Evolutionary conservation across 75 land plant species (phyloP).

Genomic region (Azolla pinnata): DNA sequence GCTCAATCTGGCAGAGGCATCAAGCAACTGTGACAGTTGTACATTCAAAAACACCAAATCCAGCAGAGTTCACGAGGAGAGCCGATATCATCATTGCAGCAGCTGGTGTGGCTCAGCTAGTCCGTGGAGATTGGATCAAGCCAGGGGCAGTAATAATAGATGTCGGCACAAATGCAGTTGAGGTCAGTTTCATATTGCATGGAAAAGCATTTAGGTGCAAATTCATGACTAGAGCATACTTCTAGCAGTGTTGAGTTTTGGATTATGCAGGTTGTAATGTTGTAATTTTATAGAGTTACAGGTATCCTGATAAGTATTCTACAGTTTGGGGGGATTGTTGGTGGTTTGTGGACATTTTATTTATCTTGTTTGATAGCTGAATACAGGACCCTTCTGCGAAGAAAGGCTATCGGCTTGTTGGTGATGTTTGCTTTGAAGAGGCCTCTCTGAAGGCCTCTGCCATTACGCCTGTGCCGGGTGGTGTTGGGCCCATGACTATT

Average conservation of each 20-base stretch:
- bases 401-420: conserved; percentile 58
- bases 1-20: conserved; percentile 33
- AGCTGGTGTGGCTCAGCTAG: conserved; percentile 61
- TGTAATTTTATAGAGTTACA: no score
- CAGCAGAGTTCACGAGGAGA: conserved; percentile 48
- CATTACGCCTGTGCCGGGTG: conserved; percentile 90
- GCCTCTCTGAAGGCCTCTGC: conserved; percentile 56
- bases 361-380: no score
- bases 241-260: no score
- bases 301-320: no score
- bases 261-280: no score
- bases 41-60: conserved; percentile 55
- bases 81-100: conserved; percentile 79
- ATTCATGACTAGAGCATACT: no score
- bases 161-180: conserved; percentile 69
- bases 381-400: conserved; percentile 18
- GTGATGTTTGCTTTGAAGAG: conserved; percentile 79
- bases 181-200: conserved; percentile 30
- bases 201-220: not conserved
- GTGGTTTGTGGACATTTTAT: no score
- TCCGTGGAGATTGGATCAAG: conserved; percentile 78
- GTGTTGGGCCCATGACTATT: conserved; percentile 87
- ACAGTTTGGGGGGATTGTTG: no score
- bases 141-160: conserved; percentile 77
- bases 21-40: conserved; percentile 77